Evolutionary conservation across 805 yeast species (phyloP), one percentile per base, ranked within the genome.

Genomic region (Ogataea henricii): DNA sequence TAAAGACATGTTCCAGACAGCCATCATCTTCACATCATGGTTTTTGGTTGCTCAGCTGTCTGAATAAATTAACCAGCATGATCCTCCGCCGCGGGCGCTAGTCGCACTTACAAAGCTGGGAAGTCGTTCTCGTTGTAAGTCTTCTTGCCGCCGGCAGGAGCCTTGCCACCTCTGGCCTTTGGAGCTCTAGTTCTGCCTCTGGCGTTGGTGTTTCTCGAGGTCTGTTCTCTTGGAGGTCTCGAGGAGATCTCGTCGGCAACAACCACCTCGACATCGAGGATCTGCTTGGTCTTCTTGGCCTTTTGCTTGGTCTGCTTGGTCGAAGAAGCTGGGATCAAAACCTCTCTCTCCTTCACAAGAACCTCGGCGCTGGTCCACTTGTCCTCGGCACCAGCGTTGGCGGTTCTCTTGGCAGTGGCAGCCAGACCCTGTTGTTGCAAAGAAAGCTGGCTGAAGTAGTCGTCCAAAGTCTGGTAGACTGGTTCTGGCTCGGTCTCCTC

Each of bases 231-330:
- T 62, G 60, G 69, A 37, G 42, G 42, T 39, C 42, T 39, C 51
- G 64, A 67, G 54, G 76, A 74, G 59, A 64, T 65, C 55, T 77
- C 75, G 62, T 83, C 90, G 59, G 85, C 76, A 67, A 85, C 86
- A 54, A 79, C 72, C 53, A 91, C 87, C 60, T 82, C 83, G 60
- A 88, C 76, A 57, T 88, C 92, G 66, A 90, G 76, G 67, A 76
- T 72, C 65, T 74, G 78, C 85, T 89, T 89, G 71, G 86, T 86
- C 83, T 91, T 91, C 70, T 76, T 78, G 56, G 83, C 77, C 81
- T 89, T 90, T 66, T 77, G 65, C 74, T 81, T 85, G 64, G 73
- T 62, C 70, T 79, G 79, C 84, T 89, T 89, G 67, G 74, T 68
- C 67, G 76, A 74, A 63, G 89, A 70, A 48, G 88, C 76, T 49